Evolutionary conservation across 257 asterid species (phyloP).

Genomic region (Schizonepeta tenuifolia): DNA sequence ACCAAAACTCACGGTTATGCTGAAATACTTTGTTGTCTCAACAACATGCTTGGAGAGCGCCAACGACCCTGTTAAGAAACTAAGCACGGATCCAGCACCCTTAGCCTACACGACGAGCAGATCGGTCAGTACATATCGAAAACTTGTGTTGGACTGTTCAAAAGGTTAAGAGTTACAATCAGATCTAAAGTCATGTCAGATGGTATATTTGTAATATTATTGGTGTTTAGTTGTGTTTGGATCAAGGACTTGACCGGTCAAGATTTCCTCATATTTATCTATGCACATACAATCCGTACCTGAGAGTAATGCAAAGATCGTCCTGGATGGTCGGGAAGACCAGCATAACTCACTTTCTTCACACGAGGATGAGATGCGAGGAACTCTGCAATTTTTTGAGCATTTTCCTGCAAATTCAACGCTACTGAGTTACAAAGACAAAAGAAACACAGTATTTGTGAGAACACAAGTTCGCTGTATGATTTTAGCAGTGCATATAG

Average conservation of each 20-base stretch:
- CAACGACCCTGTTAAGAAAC: slow-evolving; percentile 80
- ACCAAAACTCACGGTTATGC: slow-evolving; percentile 90
- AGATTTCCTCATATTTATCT: too few relatives aligned
- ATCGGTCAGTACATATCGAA: not conserved
- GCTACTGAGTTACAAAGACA: not conserved
- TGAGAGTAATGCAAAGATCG: slow-evolving; percentile 75
- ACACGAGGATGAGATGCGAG: slow-evolving; percentile 75
- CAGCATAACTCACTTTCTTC: slow-evolving; percentile 74
- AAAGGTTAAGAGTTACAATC: not conserved
- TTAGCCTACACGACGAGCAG: slow-evolving; percentile 61
- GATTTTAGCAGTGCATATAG: not conserved
- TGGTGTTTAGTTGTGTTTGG: too few relatives aligned
- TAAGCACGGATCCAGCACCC: slow-evolving; percentile 92
- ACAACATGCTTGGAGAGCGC: slow-evolving; percentile 84
- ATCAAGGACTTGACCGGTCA: too few relatives aligned
- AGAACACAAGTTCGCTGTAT: not conserved
- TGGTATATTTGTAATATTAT: not conserved
- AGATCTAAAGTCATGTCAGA: not conserved
- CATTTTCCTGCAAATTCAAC: slow-evolving; percentile 66
- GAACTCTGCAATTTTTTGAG: slow-evolving; percentile 87
- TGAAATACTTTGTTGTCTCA: slow-evolving; percentile 77
- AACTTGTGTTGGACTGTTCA: not conserved
- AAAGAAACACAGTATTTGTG: not conserved
- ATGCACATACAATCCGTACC: not conserved
- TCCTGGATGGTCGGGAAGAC: slow-evolving; percentile 78